Evolutionary conservation across 1,284 basidiomycete genomes (phyloP), one percentile per base, ranked within the genome.

Genomic region (Gastroboletus turbinatus): DNA sequence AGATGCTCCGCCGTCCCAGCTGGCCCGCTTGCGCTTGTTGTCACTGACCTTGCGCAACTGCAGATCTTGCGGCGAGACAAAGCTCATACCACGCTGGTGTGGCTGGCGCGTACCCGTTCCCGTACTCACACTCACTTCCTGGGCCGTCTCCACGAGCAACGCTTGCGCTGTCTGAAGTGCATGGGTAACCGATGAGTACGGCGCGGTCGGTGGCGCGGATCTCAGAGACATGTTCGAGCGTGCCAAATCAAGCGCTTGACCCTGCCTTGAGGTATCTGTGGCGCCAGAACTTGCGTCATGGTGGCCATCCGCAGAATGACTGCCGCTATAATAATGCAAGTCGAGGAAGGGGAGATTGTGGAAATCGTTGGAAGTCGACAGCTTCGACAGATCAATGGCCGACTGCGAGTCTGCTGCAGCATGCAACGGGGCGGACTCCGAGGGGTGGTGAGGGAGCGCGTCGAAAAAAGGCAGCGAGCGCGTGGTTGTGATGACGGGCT

Each of bases 11-110:
- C 87, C 86, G 68, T 89, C 88, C 87, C 88, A 89, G 67, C 87
- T 90, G 42, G 82, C 82, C 66, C 87, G 78, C 77, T 90, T 89
- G 64, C 86, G 75, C 74, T 88, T 88, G 64, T 84, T 83, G 56
- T 82, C 82, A 53, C 63, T 80, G 4, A 69, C 73, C 62, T 76
- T 78, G 68, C 74, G 75, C 60, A 87, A 58, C 55, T 85, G 70
- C 59, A 88, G 66, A 66, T 90, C 87, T 68, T 87, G 81, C 30
- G 88, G 87, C 56, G 83, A 84, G 40, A 89, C 78, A 52, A 72
- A 76, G 63, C 85, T 87, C 74, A 83, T 83, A 0, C 83, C 85
- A 21, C 86, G 79, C 58, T 87, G 84, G 64, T 70, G 72, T 46
- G 72, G 66, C 53, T 71, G 71, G 39, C 74, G 70, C 14, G 38